phyloP scores from a whole-genome alignment of 768 basidiomycete genomes.

The Infundibulicybe gibba region DNA sequence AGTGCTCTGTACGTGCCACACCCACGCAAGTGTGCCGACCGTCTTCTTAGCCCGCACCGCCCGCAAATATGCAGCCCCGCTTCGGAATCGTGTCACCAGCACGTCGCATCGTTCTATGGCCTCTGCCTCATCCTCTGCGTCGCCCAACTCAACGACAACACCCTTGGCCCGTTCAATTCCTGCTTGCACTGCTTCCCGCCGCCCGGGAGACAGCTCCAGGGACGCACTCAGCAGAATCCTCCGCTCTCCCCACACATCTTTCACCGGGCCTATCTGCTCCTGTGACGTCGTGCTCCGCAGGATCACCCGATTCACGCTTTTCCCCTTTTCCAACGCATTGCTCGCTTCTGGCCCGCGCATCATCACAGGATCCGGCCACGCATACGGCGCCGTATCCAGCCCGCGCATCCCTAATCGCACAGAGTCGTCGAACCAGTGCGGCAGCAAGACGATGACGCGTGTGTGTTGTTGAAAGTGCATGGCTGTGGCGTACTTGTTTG shows the following conservation, averaged over 20 bases:
- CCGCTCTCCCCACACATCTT: slow-evolving; percentile 55
- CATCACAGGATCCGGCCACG: slow-evolving; percentile 71
- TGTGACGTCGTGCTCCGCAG: slow-evolving; percentile 10
- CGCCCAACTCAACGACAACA: slow-evolving; percentile 27
- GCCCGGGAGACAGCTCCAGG: slow-evolving; percentile 46
- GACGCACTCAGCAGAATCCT: slow-evolving; percentile 59
- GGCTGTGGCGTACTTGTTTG: slow-evolving; percentile 48
- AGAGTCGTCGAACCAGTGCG: slow-evolving; percentile 90
- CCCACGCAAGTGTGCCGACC: slow-evolving; percentile 80
- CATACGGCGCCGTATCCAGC: slow-evolving; percentile 52
- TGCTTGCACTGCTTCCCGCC: slow-evolving; percentile 52
- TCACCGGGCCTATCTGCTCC: slow-evolving; percentile 6
- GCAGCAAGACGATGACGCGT: slow-evolving; percentile 68
- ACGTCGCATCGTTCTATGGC: slow-evolving; percentile 58
- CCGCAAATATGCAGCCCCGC: slow-evolving; percentile 68
- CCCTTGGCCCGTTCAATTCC: slow-evolving; percentile 65
- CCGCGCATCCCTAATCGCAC: slow-evolving; percentile 51
- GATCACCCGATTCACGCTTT: slow-evolving; percentile 26
- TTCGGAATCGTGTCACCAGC: slow-evolving; percentile 65
- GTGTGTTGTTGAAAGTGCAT: slow-evolving; percentile 58
- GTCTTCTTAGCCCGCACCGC: slow-evolving; percentile 55
- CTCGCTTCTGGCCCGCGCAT: slow-evolving; percentile 25
- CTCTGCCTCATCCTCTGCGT: slow-evolving; percentile 32
- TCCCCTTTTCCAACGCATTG: slow-evolving; percentile 15
- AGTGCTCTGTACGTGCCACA: slow-evolving; percentile 72